Evolutionary conservation across 2,329 filamentous ascomycete genomes (phyloP).

Genomic region (Meredithiella fracta): DNA sequence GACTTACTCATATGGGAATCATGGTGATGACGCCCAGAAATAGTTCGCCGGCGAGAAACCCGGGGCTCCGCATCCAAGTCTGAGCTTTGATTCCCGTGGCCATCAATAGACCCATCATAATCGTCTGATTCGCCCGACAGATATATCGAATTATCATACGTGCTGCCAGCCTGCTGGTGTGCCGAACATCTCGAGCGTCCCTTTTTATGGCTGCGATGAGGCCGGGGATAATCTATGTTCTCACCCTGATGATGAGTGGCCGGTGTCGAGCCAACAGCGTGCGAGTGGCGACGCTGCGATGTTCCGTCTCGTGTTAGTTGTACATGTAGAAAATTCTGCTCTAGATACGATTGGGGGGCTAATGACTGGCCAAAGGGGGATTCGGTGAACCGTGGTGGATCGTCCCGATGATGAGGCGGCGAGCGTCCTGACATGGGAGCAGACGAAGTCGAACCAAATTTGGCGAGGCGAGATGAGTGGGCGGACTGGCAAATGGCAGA

Average conservation of each 20-base stretch:
- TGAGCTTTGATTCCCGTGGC: neutral
- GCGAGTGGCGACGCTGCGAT: slow-evolving; percentile 7
- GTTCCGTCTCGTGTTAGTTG: slow-evolving; percentile 1
- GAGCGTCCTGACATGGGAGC: neutral
- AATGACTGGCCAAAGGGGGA: slow-evolving; percentile 16
- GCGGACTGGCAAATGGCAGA: no score
- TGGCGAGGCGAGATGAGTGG: neutral
- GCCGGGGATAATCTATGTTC: neutral
- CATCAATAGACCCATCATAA: neutral
- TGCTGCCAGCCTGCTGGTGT: neutral
- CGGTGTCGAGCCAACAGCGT: slow-evolving; percentile 5
- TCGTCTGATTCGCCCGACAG: slow-evolving; percentile 6
- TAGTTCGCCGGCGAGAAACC: neutral
- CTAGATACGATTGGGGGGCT: slow-evolving; percentile 9
- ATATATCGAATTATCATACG: slow-evolving; percentile 1
- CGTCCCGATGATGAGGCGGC: neutral
- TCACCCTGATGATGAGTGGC: slow-evolving; percentile 5
- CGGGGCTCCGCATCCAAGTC: neutral
- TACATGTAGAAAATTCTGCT: slow-evolving; percentile 1
- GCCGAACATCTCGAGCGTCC: neutral
- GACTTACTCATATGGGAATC: neutral
- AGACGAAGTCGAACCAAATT: neutral
- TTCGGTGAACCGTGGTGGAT: slow-evolving; percentile 10
- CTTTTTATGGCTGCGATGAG: neutral
- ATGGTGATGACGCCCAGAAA: neutral